Base-by-base conservation (phyloP, 192 early-diverging fungal species). In the Umbelopsis isabellina region DNA sequence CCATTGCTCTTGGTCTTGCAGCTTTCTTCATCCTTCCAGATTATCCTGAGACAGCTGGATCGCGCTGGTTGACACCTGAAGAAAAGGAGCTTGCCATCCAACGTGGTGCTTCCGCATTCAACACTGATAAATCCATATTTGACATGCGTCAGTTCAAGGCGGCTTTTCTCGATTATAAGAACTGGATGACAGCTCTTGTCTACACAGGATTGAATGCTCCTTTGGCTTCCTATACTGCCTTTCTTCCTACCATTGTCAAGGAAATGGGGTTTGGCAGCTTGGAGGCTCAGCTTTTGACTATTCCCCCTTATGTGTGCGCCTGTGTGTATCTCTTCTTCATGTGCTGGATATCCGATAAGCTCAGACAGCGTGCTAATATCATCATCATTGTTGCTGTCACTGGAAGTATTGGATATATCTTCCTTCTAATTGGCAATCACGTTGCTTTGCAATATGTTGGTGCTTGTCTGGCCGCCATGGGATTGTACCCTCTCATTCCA, bases 1-100 rank as follows among this genome's bases (percentile, higher is more conserved):
- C 87, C 0, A 83, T 92, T 30, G 46, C 80, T 0, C 73, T 91
- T n/a, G 88, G 87, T 0, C 37, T 87, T 12, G 5, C 88, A 33
- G 81, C 84, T 2, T 81, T 84, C 35, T 75, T 86, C 13, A 50
- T 85, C 6, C 71, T 91, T 25, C 83, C 86, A 0, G 86, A 90
- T 48, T 79, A 79, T 0, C 89, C 89, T 16, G 68, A 79, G 18
- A 49, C 71, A 13, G 80, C 47, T 16, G 22, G 20, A 21, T 75
- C 71, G 12, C 49, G 53, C 4, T 76, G 69, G 58, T 41, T 83
- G 16, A 83, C 71, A 1, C 33, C 64, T 11, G 74, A 80, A 25
- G 82, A 83, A 50, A 66, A 75, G 21, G 68, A 76, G 30, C 68
- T 80, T 33, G 82, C 82, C 1, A 66, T 78, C 23, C 70, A 80